Evolutionary conservation across 2,329 filamentous ascomycete species (phyloP), one percentile per base, ranked within the genome.

Genomic region (Lasiodiplodia hormozganensis): DNA sequence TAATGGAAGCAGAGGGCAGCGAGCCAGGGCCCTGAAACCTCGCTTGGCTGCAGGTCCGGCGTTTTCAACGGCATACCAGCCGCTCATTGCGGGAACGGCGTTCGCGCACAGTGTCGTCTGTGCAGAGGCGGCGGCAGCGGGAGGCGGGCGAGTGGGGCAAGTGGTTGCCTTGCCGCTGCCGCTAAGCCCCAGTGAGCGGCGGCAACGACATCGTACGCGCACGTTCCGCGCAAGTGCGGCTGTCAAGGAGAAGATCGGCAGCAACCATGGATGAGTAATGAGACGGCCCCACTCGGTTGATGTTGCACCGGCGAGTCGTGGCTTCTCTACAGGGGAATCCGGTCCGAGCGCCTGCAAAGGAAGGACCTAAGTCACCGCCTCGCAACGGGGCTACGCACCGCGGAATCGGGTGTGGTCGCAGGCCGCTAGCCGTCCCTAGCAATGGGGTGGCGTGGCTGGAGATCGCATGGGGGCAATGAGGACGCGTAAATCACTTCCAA

Each of bases 21-120:
- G 6, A 8, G 18, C 52, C 16, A 25, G 52, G 52, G 40, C 40
- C 52, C 52, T 56, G 52, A 56, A 56, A 56, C 52, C 52, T 56
- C 52, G 52, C 52, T 56, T 56, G 52, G 52, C 52, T 56, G 52
- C 5, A 18, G 28, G 28, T 51, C 52, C 23, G 28, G 52, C 25
- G 8, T 56, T 56, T 56, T 21, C 16, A 11, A n/a, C 23, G 23
- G 11, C 5, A 11, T 28, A 3, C 10, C 49, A 25, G 21, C 49
- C 49, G 49, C 49, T 3, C 21, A 11, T 54, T 28, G 52, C 52
- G 52, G 52, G 52, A 54, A n/a, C 21, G 49, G 49, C 49, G 49
- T 25, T 21, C n/a, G 11, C 49, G 49, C 12, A 34, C 31, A 34
- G 31, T 10, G 31, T 31, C 5, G 23, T 54, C 52, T 31, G 21